Evolutionary conservation across 2,329 filamentous ascomycete species (phyloP), one percentile per base, ranked within the genome.

Genomic region (Aureobasidium sp.): DNA sequence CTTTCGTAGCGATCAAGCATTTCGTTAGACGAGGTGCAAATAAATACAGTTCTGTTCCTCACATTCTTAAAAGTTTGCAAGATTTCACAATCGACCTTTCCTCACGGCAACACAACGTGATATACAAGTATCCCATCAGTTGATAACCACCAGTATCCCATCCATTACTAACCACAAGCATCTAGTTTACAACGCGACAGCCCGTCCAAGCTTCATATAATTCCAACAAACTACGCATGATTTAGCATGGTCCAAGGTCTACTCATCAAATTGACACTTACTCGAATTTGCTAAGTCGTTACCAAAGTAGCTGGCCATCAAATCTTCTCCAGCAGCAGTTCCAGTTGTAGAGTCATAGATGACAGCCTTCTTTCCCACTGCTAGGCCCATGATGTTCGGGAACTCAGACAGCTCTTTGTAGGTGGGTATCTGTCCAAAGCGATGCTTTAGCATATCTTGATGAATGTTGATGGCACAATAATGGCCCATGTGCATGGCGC

Each of bases 401-500:
- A 87, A 78, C 55, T 82, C 78, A 1, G 74, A 73, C 13, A 71
- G 70, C 15, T 20, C 61, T 27, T 57, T 41, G 47, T 39, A 47
- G 13, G 34, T 15, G 29, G 63, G 17, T n/a, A 17, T 26, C 72
- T 71, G 41, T 73, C 71, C 41, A 39, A 69, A 48, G 84, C 71
- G 70, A 89, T 84, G 27, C 79, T 75, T 73, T 87, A 82, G 74
- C 89, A 82, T 60, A 88, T 81, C 70, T 92, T 92, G 59, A 81
- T 74, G 7, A 84, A 88, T 3, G 83, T 82, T 64, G 82, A 79
- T 69, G 20, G 41, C 55, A 20, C 43, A 47, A 10, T 59, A 59
- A 12, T 86, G 83, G 41, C 88, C 89, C 78, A 87, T 85, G 69
- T 88, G 83, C 82, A 92, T 89, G 37, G 89, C 89, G 17, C 80